Evolutionary conservation across 345 rosid species (phyloP), one percentile per base, ranked within the genome.

Genomic region (Nephelium lappaceum): DNA sequence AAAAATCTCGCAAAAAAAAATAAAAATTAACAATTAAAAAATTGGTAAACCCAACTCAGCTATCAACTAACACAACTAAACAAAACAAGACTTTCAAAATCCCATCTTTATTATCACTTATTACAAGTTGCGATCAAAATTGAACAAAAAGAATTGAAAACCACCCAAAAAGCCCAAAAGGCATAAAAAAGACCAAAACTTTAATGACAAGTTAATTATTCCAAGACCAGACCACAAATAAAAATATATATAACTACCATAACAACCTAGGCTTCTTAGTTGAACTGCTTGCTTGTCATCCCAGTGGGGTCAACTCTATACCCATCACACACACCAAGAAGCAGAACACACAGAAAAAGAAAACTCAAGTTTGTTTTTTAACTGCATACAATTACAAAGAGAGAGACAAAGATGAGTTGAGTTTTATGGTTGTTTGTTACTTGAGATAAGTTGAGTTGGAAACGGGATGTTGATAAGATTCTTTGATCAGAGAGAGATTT

Each of bases 131-230:
- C 9, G 57, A 43, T 39, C 24, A 27, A 69, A 6, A 24, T 23
- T 53, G n/a, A 8, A 11, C 19, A 31, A 6, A 7, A 71, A 10
- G 49, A 78, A 72, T 23, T 45, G 77, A 79, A 71, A 79, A 11
- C 21, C 51, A 19, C 72, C 61, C n/a, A 41, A 15, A 68, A 72
- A 31, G 18, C 49, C 10, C 43, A 62, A 70, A 70, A 47, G 43
- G 31, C 23, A 60, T 11, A 4, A 41, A 57, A 21, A 66, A 47
- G 76, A 19, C 51, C 3, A 25, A 65, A 11, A 43, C 21, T 27
- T 42, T 58, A 16, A 53, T 15, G 42, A 58, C 21, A 15, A 15
- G 61, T 65, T 16, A 45, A 57, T 73, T 71, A 24, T 9, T 31
- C 36, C 9, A 2, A 27, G 16, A 65, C n/a, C 42, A 36, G 2